Conservation (phyloP, 257 asterid species). For the Solanum pennellii region DNA sequence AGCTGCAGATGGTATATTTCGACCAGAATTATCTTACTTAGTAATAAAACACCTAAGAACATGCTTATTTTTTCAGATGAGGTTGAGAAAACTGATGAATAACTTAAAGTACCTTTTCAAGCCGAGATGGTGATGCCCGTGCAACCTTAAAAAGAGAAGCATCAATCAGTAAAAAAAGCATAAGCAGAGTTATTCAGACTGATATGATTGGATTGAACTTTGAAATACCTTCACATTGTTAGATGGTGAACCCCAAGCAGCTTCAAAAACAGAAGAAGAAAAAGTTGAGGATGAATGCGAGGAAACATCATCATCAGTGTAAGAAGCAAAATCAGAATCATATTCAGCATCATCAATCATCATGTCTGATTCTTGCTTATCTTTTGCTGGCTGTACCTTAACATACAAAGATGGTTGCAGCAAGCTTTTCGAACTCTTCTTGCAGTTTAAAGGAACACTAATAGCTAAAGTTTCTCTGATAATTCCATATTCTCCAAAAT, state of each 20-base stretch:
- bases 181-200: background rate
- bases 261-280: constrained; percentile 41
- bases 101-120: constrained; percentile 39
- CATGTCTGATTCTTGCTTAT: constrained; percentile 31
- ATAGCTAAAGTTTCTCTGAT: constrained; percentile 28
- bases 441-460: constrained; percentile 49
- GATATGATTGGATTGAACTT: background rate
- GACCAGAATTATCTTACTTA: background rate
- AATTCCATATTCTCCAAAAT: constrained; percentile 69
- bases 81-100: background rate
- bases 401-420: constrained; percentile 47
- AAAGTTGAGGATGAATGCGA: constrained; percentile 65
- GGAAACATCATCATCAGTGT: constrained; percentile 60
- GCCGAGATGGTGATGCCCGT: constrained; percentile 48
- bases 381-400: constrained; percentile 48
- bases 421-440: constrained; percentile 37
- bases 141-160: constrained; percentile 34
- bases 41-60: background rate
- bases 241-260: constrained; percentile 42
- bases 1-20: background rate
- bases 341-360: constrained; percentile 14
- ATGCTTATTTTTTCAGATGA: background rate
- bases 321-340: constrained; percentile 39
- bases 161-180: background rate
- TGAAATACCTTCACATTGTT: background rate